Base-by-base conservation (phyloP, 2,329 filamentous ascomycete genomes). In the Stenocarpella maydis region DNA sequence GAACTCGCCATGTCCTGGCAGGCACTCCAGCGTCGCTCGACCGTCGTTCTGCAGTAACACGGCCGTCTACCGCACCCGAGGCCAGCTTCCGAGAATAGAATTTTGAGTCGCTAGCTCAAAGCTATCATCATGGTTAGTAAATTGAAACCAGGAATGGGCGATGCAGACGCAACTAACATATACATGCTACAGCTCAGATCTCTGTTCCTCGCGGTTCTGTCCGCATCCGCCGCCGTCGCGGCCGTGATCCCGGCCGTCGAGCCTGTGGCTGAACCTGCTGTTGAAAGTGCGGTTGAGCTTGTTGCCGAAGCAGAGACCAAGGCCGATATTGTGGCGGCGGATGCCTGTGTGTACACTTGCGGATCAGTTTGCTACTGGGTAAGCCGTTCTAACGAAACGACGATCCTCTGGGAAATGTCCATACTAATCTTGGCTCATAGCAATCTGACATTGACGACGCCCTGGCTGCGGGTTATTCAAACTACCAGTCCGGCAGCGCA, bases 311-410 rank as follows among this genome's bases (percentile, higher is more conserved):
- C 47, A 6, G 31, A 37, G 8, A 19, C n/a, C 39, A 21, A 37
- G 39, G 74, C 73, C 50, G 69, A 73, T 15, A 17, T 73, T 47
- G 68, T 65, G 39, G 55, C 50, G 52, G 60, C 71, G 10, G 75
- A 69, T 28, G 70, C 19, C 47, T 82, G 80, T 68, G 79, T 75
- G 65, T 79, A 77, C 63, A 78, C 76, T 15, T 82, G 80, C 71
- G 80, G 80, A 43, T 75, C 71, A 10, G 72, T 77, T 10, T 81
- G 80, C 75, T 82, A 82, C 72, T 75, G 73, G 71, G 58, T 61
- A 47, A 34, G 58, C 28, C 6, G 2, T 10, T n/a, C 12, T 12
- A 43, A 34, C 3, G 6, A 34, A 31, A 17, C 0, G 12, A 5
- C 34, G 5, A 5, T 0, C 2, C 15, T 4, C 1, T 21, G 0